These are phyloP conservation scores for Areca catechu DNA, from an alignment of 176 grass and related monocot species.

Conservation along the genomic window DNA sequence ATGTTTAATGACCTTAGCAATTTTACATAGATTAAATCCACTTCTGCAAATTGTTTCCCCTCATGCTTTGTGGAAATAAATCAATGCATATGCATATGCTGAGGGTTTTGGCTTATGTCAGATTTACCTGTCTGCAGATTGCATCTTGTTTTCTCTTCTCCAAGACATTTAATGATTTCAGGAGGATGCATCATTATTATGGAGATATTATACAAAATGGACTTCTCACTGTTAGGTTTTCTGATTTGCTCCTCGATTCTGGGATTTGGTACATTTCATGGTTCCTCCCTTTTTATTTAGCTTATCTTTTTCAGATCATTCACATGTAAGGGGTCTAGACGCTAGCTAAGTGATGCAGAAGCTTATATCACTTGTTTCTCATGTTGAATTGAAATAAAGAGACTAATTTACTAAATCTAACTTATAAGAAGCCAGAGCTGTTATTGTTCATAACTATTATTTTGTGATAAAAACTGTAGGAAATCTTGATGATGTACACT, in stretches of 20 bases:
- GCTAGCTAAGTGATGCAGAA: background rate
- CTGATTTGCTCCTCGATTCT: conserved; percentile 60
- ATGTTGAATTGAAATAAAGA: too few relatives aligned
- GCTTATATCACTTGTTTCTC: too few relatives aligned
- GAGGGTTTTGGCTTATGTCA: background rate
- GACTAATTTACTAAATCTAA: too few relatives aligned
- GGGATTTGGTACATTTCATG: conserved; percentile 56
- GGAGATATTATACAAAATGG: conserved; percentile 74
- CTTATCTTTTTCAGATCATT: conserved; percentile 16
- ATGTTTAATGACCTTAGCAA: background rate
- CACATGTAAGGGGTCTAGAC: conserved; percentile 8
- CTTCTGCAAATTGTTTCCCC: background rate
- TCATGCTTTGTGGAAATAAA: too few relatives aligned
- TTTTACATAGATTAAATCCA: background rate
- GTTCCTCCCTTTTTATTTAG: conserved; percentile 14
- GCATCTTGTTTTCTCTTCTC: conserved; percentile 95
- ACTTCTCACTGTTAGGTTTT: conserved; percentile 89
- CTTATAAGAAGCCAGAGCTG: too few relatives aligned
- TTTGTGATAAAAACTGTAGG: too few relatives aligned
- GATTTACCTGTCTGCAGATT: conserved; percentile 41
- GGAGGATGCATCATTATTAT: conserved; percentile 70
- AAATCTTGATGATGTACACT: too few relatives aligned
- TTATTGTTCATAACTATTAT: too few relatives aligned
- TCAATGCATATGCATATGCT: too few relatives aligned
- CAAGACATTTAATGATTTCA: conserved; percentile 84